Evolutionary conservation across 2,329 filamentous ascomycete genomes (phyloP).

Genomic region (Colletotrichum siamense): DNA sequence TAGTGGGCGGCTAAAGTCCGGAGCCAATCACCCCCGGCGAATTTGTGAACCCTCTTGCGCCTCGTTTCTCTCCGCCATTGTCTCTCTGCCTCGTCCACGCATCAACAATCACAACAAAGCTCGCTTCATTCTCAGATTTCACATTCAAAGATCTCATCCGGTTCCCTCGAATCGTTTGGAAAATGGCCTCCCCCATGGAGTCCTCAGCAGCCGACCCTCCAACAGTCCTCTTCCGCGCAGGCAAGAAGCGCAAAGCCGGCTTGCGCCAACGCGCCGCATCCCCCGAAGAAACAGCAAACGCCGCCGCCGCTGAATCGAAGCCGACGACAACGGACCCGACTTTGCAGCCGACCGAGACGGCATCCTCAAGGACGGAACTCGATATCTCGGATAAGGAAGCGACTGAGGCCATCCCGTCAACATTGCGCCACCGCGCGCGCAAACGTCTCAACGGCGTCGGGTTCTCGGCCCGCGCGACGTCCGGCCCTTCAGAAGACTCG

Average conservation of each 20-base stretch:
- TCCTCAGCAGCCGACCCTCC: slow-evolving; percentile 24
- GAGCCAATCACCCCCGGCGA: neutral
- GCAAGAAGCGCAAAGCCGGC: slow-evolving; percentile 63
- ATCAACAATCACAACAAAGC: neutral
- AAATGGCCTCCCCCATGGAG: slow-evolving; percentile 30
- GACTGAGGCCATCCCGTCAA: neutral
- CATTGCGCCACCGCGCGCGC: slow-evolving; percentile 53
- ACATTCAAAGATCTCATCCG: neutral
- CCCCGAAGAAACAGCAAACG: slow-evolving; percentile 26
- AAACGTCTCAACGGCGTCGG: slow-evolving; percentile 60
- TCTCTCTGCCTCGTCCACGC: neutral
- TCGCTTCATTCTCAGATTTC: neutral
- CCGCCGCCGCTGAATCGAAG: neutral
- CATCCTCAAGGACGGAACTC: neutral
- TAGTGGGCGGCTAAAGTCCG: neutral
- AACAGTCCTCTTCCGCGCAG: slow-evolving; percentile 56
- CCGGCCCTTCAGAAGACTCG: slow-evolving; percentile 20
- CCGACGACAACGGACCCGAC: slow-evolving; percentile 8
- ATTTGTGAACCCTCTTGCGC: neutral
- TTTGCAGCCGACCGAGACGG: neutral
- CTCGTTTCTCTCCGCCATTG: neutral
- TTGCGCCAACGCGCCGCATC: slow-evolving; percentile 55
- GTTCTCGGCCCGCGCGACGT: slow-evolving; percentile 46
- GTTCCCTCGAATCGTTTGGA: neutral
- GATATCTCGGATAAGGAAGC: neutral